These are phyloP conservation scores for Nannochloris sp. DNA, from an alignment of 139 green algal genomes.

Conservation along the genomic window DNA sequence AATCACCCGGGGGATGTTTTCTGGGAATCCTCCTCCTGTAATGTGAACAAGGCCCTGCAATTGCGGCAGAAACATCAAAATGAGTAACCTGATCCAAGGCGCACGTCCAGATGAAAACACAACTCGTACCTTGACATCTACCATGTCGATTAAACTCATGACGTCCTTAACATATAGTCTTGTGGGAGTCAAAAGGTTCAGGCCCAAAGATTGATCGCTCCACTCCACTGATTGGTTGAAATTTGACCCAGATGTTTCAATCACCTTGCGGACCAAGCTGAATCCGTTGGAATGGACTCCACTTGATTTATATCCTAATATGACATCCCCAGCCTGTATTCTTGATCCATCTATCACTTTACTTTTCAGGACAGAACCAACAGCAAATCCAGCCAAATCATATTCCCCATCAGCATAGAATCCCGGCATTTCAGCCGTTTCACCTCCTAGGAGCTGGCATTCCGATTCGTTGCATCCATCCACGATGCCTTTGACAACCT, in stretches of 20 bases:
- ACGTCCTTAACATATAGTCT: slow-evolving; percentile 50
- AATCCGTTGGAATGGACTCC: slow-evolving; percentile 97
- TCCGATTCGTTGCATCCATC: slow-evolving; percentile 83
- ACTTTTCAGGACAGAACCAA: slow-evolving; percentile 91
- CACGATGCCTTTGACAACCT: slow-evolving; percentile 95
- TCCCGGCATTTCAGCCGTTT: slow-evolving; percentile 98
- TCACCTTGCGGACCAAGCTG: slow-evolving; percentile 82
- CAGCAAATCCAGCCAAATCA: slow-evolving; percentile 95
- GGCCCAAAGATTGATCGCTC: slow-evolving; percentile 43
- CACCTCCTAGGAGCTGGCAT: slow-evolving; percentile 85
- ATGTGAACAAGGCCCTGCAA: slow-evolving; percentile 86
- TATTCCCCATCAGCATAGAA: slow-evolving; percentile 97
- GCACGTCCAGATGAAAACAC: neutral
- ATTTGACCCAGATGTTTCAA: slow-evolving; percentile 39
- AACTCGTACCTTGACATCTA: slow-evolving; percentile 37
- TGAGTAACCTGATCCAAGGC: neutral
- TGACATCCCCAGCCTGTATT: slow-evolving; percentile 72
- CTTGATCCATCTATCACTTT: slow-evolving; percentile 79
- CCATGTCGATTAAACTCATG: slow-evolving; percentile 43
- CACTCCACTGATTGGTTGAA: slow-evolving; percentile 60
- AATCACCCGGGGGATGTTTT: slow-evolving; percentile 94
- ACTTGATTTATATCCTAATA: slow-evolving; percentile 73
- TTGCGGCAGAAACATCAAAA: neutral
- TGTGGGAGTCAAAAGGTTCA: slow-evolving; percentile 60
- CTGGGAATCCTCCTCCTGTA: slow-evolving; percentile 93